These are phyloP conservation scores for Aspergillus sclerotioniger DNA, from an alignment of 495 filamentous ascomycete genomes.

Conservation along the genomic window DNA sequence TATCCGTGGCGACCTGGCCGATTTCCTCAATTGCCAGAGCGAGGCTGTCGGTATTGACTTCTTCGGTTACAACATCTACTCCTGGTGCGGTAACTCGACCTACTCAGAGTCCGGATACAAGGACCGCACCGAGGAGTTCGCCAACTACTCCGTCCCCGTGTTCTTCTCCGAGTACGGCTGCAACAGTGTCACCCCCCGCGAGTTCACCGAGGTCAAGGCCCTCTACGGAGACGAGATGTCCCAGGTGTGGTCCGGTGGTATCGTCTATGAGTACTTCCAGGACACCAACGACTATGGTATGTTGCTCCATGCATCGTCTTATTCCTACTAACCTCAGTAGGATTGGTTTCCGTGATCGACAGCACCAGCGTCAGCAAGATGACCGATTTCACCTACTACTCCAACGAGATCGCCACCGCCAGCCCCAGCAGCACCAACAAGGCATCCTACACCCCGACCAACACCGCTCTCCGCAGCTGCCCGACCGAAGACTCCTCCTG, in stretches of 20 bases:
- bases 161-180: slow-evolving; percentile 99
- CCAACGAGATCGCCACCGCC: slow-evolving; percentile 64
- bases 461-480: slow-evolving; percentile 69
- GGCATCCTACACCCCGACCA: slow-evolving; percentile 71
- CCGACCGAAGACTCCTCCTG: slow-evolving; percentile 64
- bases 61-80: slow-evolving; percentile 99
- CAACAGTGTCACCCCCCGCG: slow-evolving; percentile 71
- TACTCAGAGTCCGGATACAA: slow-evolving; percentile 74
- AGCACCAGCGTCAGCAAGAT: slow-evolving; percentile 57
- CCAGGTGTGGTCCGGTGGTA: slow-evolving; percentile 84
- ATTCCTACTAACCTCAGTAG: slow-evolving; percentile 26
- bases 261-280: slow-evolving; percentile 97
- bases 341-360: slow-evolving; percentile 69
- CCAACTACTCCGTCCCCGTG: slow-evolving; percentile 81
- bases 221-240: slow-evolving; percentile 82
- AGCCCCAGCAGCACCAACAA: slow-evolving; percentile 66
- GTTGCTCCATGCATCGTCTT: slow-evolving; percentile 11
- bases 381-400: slow-evolving; percentile 72
- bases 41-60: slow-evolving; percentile 72
- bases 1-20: slow-evolving; percentile 74
- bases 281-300: slow-evolving; percentile 86
- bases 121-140: slow-evolving; percentile 76
- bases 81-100: slow-evolving; percentile 86
- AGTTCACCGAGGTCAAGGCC: slow-evolving; percentile 81
- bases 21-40: slow-evolving; percentile 90